Conservation (phyloP, 805 yeast species). For the Zygosaccharomyces siamensis region DNA sequence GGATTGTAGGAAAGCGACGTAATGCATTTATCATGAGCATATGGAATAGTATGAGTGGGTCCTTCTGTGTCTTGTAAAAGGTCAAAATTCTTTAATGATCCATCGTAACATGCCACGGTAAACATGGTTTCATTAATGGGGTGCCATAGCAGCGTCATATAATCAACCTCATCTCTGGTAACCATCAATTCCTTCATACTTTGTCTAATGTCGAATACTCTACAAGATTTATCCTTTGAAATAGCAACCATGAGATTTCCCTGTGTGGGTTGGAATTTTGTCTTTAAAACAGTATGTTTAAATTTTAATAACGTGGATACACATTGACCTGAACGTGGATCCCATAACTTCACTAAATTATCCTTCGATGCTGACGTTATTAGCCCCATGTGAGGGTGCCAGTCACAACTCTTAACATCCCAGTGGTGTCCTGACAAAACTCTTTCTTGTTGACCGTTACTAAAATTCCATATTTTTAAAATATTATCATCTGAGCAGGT, state of each 20-base stretch:
- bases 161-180: constrained; percentile 77
- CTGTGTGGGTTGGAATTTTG: constrained; percentile 71
- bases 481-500: constrained; percentile 91
- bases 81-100: constrained; percentile 72
- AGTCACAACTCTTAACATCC: constrained; percentile 96
- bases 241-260: constrained; percentile 82
- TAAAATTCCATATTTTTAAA: constrained; percentile 91
- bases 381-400: constrained; percentile 89
- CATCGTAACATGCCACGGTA: constrained; percentile 85
- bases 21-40: constrained; percentile 91
- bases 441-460: constrained; percentile 78
- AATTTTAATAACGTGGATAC: constrained; percentile 82
- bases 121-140: constrained; percentile 77
- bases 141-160: constrained; percentile 87
- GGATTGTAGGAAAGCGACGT: constrained; percentile 92
- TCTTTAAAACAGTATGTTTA: constrained; percentile 87
- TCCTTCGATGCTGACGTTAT: constrained; percentile 94
- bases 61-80: constrained; percentile 36
- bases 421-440: constrained; percentile 89
- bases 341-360: constrained; percentile 91
- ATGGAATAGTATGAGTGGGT: constrained; percentile 65
- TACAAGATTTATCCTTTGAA: constrained; percentile 81
- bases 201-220: constrained; percentile 77
- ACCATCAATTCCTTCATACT: constrained; percentile 72
- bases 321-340: constrained; percentile 75